Evolutionary conservation across 768 basidiomycete genomes (phyloP).

Genomic region (Tylopilus subfusipes): DNA sequence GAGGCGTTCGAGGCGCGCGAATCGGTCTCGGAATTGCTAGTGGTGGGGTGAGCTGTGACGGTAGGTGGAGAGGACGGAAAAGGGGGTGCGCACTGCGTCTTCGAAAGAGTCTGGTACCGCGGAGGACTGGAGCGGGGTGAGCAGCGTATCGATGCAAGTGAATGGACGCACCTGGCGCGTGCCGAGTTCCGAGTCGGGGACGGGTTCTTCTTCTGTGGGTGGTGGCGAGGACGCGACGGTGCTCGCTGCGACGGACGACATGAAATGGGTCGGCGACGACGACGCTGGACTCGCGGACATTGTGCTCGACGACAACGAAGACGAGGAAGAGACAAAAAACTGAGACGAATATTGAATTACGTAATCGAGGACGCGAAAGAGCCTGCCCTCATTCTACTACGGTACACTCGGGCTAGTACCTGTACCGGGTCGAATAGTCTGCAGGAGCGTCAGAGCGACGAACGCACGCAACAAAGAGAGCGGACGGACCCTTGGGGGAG

Average conservation of each 20-base stretch:
- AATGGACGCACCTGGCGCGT: slow-evolving; percentile 19
- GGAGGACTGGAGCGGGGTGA: slow-evolving; percentile 14
- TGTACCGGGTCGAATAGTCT: slow-evolving; percentile 84
- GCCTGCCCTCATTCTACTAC: slow-evolving; percentile 20
- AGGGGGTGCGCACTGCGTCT: slow-evolving; percentile 18
- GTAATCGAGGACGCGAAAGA: slow-evolving; percentile 27
- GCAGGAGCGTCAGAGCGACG: not conserved
- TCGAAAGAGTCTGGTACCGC: slow-evolving; percentile 7
- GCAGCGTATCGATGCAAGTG: not conserved
- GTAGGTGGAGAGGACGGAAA: not conserved
- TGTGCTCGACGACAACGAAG: not conserved
- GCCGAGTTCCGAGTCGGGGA: not conserved
- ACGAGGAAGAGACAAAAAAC: not conserved
- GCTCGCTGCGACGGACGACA: slow-evolving; percentile 24
- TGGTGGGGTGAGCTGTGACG: not conserved
- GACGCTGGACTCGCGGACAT: slow-evolving; percentile 24
- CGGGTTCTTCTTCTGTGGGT: slow-evolving; percentile 8
- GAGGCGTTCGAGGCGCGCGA: slow-evolving; percentile 56
- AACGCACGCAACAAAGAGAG: too few species aligned
- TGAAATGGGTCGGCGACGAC: slow-evolving; percentile 7
- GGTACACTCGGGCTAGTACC: slow-evolving; percentile 43
- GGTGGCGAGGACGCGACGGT: slow-evolving; percentile 30
- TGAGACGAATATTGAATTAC: slow-evolving; percentile 17
- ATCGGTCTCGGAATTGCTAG: slow-evolving; percentile 50
- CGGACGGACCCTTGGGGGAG: slow-evolving; percentile 78